Evolutionary conservation across 2,329 filamentous ascomycete species (phyloP), one percentile per base, ranked within the genome.

Genomic region (Periconia sp.): DNA sequence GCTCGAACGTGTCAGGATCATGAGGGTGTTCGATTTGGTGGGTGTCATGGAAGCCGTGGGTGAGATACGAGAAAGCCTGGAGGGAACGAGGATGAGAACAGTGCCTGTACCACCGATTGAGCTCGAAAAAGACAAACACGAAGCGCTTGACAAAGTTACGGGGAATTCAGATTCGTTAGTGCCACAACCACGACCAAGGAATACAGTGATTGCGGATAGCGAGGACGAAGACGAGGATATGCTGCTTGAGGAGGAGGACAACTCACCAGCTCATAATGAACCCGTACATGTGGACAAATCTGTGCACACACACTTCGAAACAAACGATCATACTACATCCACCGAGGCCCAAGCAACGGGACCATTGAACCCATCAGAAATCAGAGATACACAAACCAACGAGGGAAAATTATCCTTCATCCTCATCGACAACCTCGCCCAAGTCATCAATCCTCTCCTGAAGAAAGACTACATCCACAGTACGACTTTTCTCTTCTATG

Each of bases 21-120:
- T 80, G 72, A 73, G 79, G 5, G 76, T 79, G 0, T 82, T 82
- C 58, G 79, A 82, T 58, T 73, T 78, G 40, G 70, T 75, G 9
- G 80, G 80, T 0, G 57, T 82, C 23, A 65, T 70, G 10, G 80
- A 82, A 56, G 76, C 76, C 10, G 55, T 81, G 2, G 62, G 59
- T 0, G 80, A 82, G 61, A 55, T 81, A 35, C 62, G 71, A 27
- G 73, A 74, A n/a, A 66, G 49, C 1, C 52, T 78, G 6, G 66
- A 71, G 45, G 56, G 52, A 11, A 11, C 13, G 8, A 35, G 31
- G 19, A 33, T 3, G 10, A n/a, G 19, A 11, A 37, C 33, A 11
- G 13, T 11, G 13, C 6, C 15, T 37, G 33, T 13, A 37, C 33
- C 23, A 27, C 44, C 23, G 20, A 15, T 46, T 17, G 31, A 18